phyloP scores from a whole-genome alignment of 176 grass and related monocot genomes.

The Ananas comosus region DNA sequence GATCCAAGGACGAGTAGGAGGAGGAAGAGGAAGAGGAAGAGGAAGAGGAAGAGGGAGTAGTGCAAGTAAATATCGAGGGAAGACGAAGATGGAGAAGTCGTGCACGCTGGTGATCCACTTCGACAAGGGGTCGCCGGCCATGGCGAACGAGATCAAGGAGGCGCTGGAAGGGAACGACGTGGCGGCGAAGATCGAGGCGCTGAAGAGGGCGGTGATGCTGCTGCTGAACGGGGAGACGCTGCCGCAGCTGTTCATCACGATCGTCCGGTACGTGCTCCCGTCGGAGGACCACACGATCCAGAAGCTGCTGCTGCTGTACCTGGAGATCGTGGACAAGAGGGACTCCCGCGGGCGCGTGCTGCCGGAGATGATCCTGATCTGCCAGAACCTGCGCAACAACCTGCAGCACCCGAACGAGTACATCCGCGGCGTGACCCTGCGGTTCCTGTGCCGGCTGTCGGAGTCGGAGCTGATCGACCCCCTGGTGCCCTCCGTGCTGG shows the following conservation, averaged over 20 bases:
- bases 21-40: no score
- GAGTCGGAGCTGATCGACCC: constrained; percentile 77
- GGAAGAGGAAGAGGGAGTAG: no score
- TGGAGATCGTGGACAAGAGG: constrained; percentile 65
- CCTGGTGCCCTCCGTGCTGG: constrained; percentile 60
- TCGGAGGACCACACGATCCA: constrained; percentile 68
- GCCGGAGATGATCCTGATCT: constrained; percentile 95
- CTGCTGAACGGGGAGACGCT: constrained; percentile 62
- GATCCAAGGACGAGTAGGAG: no score
- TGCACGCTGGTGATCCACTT: constrained; percentile 68
- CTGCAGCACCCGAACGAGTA: constrained; percentile 81
- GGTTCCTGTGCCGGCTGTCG: constrained; percentile 61
- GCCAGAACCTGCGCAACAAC: constrained; percentile 85
- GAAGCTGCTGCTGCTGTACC: constrained; percentile 72
- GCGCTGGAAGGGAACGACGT: constrained; percentile 56
- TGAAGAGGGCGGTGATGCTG: constrained; percentile 65
- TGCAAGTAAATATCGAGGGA: no score
- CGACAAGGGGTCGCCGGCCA: constrained; percentile 58
- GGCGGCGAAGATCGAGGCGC: constrained; percentile 48
- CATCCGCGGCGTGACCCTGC: constrained; percentile 55
- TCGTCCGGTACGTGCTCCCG: constrained; percentile 73
- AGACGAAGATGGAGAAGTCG: constrained; percentile 33
- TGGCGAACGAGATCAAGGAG: constrained; percentile 73
- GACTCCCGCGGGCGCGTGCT: constrained; percentile 43
- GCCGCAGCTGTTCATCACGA: constrained; percentile 69